Percentiles rank a stretch among this genome's conserved stretches.
Evolutionary conservation across 164 flowering plant genomes (phyloP).

Genomic region (Akebia trifoliata): DNA sequence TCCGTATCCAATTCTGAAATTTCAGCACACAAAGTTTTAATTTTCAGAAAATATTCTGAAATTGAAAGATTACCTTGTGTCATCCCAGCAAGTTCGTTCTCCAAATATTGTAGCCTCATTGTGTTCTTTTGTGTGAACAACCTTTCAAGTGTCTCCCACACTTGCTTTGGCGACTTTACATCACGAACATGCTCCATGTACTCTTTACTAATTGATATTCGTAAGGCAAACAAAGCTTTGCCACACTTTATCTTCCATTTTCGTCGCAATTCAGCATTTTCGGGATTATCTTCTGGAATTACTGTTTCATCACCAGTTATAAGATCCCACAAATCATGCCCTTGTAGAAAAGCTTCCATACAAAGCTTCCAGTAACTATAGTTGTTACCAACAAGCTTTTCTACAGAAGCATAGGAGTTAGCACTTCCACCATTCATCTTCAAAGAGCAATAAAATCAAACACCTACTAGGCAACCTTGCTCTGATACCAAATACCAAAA

Average conservation of each 20-base stretch:
- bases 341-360: too few relatives aligned
- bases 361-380: conserved; percentile 8
- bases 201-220: conserved; percentile 17
- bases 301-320: too few relatives aligned
- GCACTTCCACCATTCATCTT: too few relatives aligned
- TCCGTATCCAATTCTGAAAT: too few relatives aligned
- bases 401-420: conserved; percentile 5
- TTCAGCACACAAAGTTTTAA: too few relatives aligned
- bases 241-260: conserved; percentile 22
- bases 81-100: conserved; percentile 13
- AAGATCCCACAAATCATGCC: too few relatives aligned
- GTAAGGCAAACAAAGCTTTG: conserved; percentile 19
- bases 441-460: neutral
- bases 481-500: neutral
- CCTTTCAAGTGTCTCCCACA: conserved; percentile 15
- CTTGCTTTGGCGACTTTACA: conserved; percentile 15
- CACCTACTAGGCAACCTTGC: neutral
- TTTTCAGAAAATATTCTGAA: too few relatives aligned
- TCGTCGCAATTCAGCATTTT: too few relatives aligned
- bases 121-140: conserved; percentile 20
- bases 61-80: too few relatives aligned
- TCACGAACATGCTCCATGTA: conserved; percentile 19
- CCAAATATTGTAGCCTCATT: conserved; percentile 11
- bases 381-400: conserved; percentile 19
- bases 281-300: too few relatives aligned